Evolutionary conservation across 306 rosid genomes (phyloP), one percentile per base, ranked within the genome.

Genomic region (Glycine latifolia): DNA sequence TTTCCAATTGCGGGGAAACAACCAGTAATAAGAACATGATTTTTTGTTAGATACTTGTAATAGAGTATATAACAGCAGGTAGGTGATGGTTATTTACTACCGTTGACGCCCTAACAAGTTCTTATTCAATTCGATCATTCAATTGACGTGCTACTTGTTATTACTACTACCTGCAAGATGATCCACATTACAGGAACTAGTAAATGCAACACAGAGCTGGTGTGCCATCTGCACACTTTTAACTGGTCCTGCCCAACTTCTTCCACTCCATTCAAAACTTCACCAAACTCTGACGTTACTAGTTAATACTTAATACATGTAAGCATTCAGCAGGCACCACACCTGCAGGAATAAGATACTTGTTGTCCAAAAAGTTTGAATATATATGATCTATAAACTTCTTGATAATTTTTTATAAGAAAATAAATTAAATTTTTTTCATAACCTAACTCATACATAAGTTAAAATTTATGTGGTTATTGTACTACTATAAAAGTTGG

Each of bases 81-180:
- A 11, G 85, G 73, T 77, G 83, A 44, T 50, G 54, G 44, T 33
- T 35, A 78, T 62, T 78, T 44, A 83, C 33, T 54, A 41, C 0
- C 3, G 60, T 66, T 55, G 80, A 74, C 15, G 7, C 11, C 4
- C 6, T 7, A n/a, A 13, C 72, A 67, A 55, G 53, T 11, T 67
- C 14, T 3, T 37, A 75, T 71, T 80, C 1, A 85, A 77, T 81
- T 14, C 5, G 10, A 71, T 48, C 83, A 78, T 71, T 83, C 8
- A 78, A 71, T 72, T 46, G 76, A 54, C 16, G 62, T 44, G 79
- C 7, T 26, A 26, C 31, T 26, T 26, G 31, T 26, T 26, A 20
- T 20, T 26, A 26, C 31, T 26, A 26, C 31, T 26, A 26, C 2
- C 31, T 26, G 31, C 31, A 26, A 26, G 31, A 26, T 26, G 31